Evolutionary conservation across 2,329 filamentous ascomycete genomes (phyloP).

Genomic region (Fusarium continuum): DNA sequence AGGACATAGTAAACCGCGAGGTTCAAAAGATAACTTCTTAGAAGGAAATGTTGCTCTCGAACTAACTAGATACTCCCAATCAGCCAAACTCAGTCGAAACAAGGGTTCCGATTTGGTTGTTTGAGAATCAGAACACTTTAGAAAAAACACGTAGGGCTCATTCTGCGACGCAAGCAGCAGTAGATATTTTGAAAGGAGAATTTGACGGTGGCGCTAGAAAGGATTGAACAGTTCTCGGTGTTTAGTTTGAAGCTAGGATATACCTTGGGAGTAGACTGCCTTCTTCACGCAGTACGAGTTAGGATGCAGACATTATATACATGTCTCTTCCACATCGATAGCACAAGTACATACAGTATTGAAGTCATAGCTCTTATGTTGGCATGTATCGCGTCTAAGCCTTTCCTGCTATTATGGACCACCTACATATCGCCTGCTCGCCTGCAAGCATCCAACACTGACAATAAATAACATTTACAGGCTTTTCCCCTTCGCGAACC

Average conservation of each 20-base stretch:
- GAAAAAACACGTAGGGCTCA: neutral
- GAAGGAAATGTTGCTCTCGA: neutral
- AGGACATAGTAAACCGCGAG: conserved; percentile 37
- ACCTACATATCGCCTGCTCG: neutral
- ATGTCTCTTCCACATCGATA: neutral
- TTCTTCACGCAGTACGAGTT: neutral
- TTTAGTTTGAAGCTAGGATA: neutral
- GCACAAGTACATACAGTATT: neutral
- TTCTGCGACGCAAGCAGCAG: too few species aligned
- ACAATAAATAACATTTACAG: neutral
- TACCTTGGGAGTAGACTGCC: neutral
- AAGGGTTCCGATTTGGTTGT: neutral
- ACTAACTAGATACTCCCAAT: too few species aligned
- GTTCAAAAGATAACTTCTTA: conserved; percentile 32
- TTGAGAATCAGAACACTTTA: too few species aligned
- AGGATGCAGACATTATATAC: neutral
- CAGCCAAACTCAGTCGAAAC: neutral
- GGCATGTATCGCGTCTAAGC: neutral
- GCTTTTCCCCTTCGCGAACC: too few species aligned
- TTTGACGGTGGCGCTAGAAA: neutral
- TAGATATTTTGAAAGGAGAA: neutral
- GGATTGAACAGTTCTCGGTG: neutral
- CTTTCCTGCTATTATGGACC: neutral
- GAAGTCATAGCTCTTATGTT: neutral
- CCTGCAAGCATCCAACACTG: neutral